Conservation (phyloP, 139 green algal species). For the Ulvella scutata region DNA sequence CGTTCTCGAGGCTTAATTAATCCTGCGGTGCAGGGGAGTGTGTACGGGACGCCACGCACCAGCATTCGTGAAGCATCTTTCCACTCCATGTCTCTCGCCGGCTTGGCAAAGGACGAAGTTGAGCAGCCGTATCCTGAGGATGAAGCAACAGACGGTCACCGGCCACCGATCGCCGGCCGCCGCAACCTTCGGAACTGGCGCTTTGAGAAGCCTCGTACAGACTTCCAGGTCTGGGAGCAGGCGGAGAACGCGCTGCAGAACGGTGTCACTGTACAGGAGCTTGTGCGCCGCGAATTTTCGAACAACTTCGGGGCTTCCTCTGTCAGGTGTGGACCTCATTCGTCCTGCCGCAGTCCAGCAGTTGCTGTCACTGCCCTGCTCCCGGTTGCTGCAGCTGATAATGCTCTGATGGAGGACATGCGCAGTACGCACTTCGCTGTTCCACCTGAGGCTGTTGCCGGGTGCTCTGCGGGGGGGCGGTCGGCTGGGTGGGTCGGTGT, state of each 20-base stretch:
- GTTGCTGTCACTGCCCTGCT: background rate
- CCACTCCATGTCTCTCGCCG: background rate
- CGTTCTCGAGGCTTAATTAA: too few species aligned
- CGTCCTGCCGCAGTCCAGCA: background rate
- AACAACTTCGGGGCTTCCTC: background rate
- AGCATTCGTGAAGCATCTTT: background rate
- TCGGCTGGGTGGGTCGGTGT: too few species aligned
- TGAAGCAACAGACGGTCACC: background rate
- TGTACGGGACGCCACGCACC: background rate
- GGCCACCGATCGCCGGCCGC: background rate
- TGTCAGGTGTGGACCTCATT: background rate
- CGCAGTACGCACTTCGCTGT: too few species aligned
- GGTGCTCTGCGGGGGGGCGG: too few species aligned
- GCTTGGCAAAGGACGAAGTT: background rate
- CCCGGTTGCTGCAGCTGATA: background rate
- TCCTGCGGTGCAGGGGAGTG: too few species aligned
- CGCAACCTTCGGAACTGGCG: background rate
- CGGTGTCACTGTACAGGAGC: background rate
- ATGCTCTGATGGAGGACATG: too few species aligned
- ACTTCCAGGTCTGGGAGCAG: background rate
- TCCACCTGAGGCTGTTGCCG: too few species aligned
- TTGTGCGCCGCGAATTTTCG: slow-evolving; percentile 1
- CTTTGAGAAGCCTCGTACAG: background rate
- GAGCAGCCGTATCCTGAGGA: background rate
- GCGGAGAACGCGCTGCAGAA: background rate